phyloP scores from a whole-genome alignment of 2,329 filamentous ascomycete species.

The Talaromyces albobiverticillius region DNA sequence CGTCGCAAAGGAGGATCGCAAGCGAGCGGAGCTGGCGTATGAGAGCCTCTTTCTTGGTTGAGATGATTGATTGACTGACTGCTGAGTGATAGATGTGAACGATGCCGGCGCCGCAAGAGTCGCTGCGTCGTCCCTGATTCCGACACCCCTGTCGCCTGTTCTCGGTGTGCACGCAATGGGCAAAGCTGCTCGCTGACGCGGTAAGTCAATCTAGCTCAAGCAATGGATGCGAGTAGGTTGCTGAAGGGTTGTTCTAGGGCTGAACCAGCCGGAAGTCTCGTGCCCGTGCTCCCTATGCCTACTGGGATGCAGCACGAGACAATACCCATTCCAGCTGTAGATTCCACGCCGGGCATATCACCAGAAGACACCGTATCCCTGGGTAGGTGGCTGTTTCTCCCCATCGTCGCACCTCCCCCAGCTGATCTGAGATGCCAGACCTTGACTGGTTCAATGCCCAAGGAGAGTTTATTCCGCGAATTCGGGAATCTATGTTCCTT shows the following conservation, averaged over 20 bases:
- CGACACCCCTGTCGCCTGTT: not conserved
- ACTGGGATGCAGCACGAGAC: not conserved
- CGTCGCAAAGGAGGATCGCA: not conserved
- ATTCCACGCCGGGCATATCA: not conserved
- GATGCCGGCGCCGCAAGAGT: conserved; percentile 3
- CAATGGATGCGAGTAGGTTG: not conserved
- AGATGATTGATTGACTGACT: not conserved
- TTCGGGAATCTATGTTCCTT: conserved; percentile 1
- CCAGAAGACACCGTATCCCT: not conserved
- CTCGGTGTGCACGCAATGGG: not conserved
- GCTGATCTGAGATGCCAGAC: not conserved
- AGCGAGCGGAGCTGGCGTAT: conserved; percentile 1
- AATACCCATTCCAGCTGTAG: not conserved
- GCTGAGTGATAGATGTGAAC: not conserved
- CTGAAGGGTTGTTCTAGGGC: not conserved
- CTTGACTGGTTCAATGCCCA: conserved; percentile 1
- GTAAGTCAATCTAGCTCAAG: not conserved
- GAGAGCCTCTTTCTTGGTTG: not conserved
- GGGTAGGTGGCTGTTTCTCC: not conserved
- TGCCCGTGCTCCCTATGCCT: not conserved
- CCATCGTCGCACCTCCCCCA: not conserved
- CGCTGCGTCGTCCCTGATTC: conserved; percentile 1
- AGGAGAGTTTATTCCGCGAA: conserved; percentile 3
- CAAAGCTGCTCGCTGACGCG: not conserved
- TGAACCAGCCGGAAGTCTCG: not conserved